Evolutionary conservation across 495 filamentous ascomycete genomes (phyloP), one percentile per base, ranked within the genome.

Genomic region (Neurospora discreta): DNA sequence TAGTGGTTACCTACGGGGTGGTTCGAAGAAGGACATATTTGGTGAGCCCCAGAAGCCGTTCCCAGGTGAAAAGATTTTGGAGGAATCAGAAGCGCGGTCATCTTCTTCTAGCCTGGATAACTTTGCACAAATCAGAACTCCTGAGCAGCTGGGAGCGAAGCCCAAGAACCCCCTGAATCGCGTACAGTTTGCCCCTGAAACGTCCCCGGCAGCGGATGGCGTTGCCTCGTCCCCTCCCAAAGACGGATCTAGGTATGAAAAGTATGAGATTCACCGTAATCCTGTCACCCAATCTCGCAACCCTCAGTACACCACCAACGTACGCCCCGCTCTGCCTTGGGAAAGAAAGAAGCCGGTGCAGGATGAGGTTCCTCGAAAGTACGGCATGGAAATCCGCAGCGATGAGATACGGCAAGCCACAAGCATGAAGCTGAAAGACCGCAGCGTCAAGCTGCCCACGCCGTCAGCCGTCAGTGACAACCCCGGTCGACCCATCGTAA

Each of bases 401-500:
- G 92, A 96, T 60, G 94, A 97, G 68, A 94, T 97, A 71, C 86
- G 90, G 39, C 87, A 90, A 70, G 94, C 94, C n/a, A 97, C 94
- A n/a, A 94, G 90, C 82, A 95, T 94, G 86, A 90, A 82, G 78
- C 84, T 94, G 71, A 92, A 88, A 74, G 93, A 97, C 78, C 89
- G 93, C 75, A 97, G 94, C 77, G 81, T 90, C 68, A 95, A 91
- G 75, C 82, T 97, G 39, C 94, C 94, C 5, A 93, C 89, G 77
- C 94, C 94, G 75, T 91, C 91, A 39, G 87, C 92, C 46, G 93
- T 97, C 78, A 95, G 92, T 82, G 89, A 96, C 81, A 90, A 85
- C 73, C 89, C 90, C 70, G 92, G 92, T 70, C 88, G 94, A 76
- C 94, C 93, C 69, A 97, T 97, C 80, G 93, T 97, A 83, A 97